A percentile compares a stretch with the other conserved stretches of the same genome.
These are phyloP conservation scores for Paramecium sexaurelia DNA, from an alignment of 73 alveolate genomes.

Conservation along the genomic window DNA sequence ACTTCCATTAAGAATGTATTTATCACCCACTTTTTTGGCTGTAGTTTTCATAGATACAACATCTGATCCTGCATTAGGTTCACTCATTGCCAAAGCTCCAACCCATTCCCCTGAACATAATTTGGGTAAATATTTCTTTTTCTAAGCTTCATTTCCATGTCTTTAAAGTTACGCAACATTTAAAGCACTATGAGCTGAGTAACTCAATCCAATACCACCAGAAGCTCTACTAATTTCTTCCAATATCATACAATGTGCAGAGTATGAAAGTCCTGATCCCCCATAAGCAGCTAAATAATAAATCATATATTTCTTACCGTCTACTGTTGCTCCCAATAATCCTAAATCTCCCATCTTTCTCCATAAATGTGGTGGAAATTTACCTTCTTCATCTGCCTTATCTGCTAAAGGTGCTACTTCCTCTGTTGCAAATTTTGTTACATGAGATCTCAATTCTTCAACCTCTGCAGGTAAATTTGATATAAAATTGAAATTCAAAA, in stretches of 20 bases:
- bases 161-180: conserved; percentile 80
- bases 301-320: conserved; percentile 15
- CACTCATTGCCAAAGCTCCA: conserved; percentile 96
- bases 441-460: conserved; percentile 55
- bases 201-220: conserved; percentile 90
- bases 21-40: conserved; percentile 87
- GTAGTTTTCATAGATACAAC: conserved; percentile 83
- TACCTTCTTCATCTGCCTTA: conserved; percentile 81
- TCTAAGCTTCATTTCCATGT: conserved; percentile 84
- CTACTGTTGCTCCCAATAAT: conserved; percentile 89
- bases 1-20: conserved; percentile 82
- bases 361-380: conserved; percentile 83
- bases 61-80: conserved; percentile 92
- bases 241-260: conserved; percentile 83
- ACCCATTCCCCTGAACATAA: conserved; percentile 87
- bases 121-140: conserved; percentile 80
- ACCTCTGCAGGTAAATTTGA: conserved; percentile 17
- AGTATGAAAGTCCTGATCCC: conserved; percentile 88
- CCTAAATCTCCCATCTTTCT: conserved; percentile 88
- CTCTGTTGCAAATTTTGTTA: conserved; percentile 52
- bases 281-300: conserved; percentile 68
- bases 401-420: conserved; percentile 87
- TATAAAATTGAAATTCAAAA: background rate
- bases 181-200: conserved; percentile 90
- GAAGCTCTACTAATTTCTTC: conserved; percentile 90